phyloP scores from a whole-genome alignment of 106 monocot genomes.

The Cymbidium sinense region DNA sequence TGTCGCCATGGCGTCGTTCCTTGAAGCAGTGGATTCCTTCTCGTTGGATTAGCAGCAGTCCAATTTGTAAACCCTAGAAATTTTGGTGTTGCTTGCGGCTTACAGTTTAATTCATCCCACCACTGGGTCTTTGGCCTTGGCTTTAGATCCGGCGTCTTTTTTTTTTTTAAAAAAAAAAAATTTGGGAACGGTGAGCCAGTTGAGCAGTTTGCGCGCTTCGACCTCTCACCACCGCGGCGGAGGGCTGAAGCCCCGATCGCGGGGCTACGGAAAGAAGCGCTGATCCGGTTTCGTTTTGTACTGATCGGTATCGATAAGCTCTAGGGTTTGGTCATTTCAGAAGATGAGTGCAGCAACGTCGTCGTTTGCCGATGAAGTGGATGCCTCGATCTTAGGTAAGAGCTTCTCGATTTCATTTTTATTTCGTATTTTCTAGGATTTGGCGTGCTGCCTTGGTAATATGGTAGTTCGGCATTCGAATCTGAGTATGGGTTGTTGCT shows the following conservation, averaged over 20 bases:
- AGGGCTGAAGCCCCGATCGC: too few relatives aligned
- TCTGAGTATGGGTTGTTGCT: background rate
- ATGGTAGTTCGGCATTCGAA: background rate
- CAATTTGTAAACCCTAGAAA: background rate
- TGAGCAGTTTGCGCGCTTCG: too few relatives aligned
- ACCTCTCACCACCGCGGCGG: too few relatives aligned
- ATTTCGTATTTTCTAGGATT: background rate
- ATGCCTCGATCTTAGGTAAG: background rate
- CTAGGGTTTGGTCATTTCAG: background rate
- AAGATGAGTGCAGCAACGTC: background rate
- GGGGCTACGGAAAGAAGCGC: too few relatives aligned
- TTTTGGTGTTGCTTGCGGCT: background rate
- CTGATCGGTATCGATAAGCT: background rate
- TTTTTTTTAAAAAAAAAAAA: too few relatives aligned
- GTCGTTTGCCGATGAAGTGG: background rate
- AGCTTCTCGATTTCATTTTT: background rate
- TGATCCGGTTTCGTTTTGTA: too few relatives aligned
- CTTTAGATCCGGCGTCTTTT: background rate
- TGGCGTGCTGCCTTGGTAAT: background rate
- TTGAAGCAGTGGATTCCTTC: background rate
- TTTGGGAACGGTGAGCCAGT: too few relatives aligned
- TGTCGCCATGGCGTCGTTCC: background rate
- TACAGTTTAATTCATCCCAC: background rate
- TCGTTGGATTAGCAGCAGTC: background rate
- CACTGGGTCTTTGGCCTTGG: background rate